Evolutionary conservation across 2,329 filamentous ascomycete species (phyloP).

Genomic region (Drechslerella dactyloides): DNA sequence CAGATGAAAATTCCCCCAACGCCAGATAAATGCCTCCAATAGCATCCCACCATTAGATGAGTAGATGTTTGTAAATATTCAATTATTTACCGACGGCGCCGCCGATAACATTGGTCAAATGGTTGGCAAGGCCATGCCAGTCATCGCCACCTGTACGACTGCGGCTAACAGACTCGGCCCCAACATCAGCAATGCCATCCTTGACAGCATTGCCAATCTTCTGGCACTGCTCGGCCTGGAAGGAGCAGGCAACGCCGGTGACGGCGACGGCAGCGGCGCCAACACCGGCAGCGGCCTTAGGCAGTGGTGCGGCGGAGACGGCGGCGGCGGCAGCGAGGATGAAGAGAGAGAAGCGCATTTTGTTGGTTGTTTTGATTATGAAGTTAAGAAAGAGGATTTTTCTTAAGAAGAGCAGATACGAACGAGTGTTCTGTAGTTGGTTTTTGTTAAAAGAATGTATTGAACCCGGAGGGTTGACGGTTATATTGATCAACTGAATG

Average conservation of each 20-base stretch:
- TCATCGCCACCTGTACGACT: not conserved
- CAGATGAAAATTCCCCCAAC: no score
- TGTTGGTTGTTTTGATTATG: not conserved
- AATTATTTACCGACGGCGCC: no score
- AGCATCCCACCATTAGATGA: no score
- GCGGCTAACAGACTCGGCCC: not conserved
- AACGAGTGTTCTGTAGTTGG: no score
- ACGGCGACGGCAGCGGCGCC: conserved; percentile 11
- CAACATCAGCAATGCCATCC: conserved; percentile 6
- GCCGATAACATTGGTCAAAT: not conserved
- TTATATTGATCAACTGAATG: no score
- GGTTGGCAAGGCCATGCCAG: not conserved
- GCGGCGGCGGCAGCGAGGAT: conserved; percentile 19
- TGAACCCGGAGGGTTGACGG: no score
- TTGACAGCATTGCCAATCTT: conserved; percentile 22
- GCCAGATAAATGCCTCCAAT: no score
- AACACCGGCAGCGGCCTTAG: conserved; percentile 12
- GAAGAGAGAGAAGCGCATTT: conserved; percentile 25
- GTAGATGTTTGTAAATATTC: no score
- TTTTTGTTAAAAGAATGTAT: no score
- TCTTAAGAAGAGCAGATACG: no score
- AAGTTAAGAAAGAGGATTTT: not conserved
- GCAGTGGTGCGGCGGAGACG: conserved; percentile 13
- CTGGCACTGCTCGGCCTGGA: conserved; percentile 37
- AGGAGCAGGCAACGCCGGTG: conserved; percentile 26